Evolutionary conservation across 805 yeast species (phyloP).

Genomic region (Metschnikowia hibisci): DNA sequence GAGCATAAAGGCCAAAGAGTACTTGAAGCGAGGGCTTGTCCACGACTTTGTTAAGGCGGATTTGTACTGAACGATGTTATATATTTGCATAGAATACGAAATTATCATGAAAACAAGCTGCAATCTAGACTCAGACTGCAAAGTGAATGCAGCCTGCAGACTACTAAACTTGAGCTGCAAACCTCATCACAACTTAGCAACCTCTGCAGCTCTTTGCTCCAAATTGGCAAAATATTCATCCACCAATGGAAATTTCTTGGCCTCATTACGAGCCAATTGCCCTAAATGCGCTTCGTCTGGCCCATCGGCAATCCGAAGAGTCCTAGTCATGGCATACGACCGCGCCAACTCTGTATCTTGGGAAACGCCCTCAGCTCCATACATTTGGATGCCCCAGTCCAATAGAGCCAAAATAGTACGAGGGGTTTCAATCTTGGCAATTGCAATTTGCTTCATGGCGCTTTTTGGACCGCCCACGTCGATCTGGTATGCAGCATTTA

Average conservation of each 20-base stretch:
- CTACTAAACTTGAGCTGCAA: not conserved
- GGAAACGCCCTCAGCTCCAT: constrained; percentile 63
- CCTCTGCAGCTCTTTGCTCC: constrained; percentile 17
- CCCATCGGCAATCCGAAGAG: constrained; percentile 63
- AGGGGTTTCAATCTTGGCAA: constrained; percentile 63
- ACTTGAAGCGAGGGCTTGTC: constrained; percentile 52
- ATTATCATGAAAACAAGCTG: not conserved
- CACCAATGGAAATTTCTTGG: constrained; percentile 33
- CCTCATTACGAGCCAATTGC: constrained; percentile 51
- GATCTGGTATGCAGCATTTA: constrained; percentile 58
- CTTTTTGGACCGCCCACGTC: constrained; percentile 50
- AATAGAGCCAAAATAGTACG: constrained; percentile 46
- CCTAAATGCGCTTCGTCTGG: constrained; percentile 64
- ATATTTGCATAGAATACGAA: constrained; percentile 16
- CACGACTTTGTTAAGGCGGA: constrained; percentile 55
- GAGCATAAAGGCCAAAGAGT: constrained; percentile 43
- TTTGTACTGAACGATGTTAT: constrained; percentile 38
- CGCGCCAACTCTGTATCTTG: constrained; percentile 58
- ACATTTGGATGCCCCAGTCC: constrained; percentile 62
- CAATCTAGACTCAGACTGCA: not conserved
- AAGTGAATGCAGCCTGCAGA: no score
- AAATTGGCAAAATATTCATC: constrained; percentile 32
- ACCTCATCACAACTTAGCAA: constrained; percentile 25
- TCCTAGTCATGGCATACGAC: constrained; percentile 49
- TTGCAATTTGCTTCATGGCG: constrained; percentile 55